These are phyloP conservation scores for Trametes polyzona DNA, from an alignment of 1,284 basidiomycete genomes.

Conservation along the genomic window DNA sequence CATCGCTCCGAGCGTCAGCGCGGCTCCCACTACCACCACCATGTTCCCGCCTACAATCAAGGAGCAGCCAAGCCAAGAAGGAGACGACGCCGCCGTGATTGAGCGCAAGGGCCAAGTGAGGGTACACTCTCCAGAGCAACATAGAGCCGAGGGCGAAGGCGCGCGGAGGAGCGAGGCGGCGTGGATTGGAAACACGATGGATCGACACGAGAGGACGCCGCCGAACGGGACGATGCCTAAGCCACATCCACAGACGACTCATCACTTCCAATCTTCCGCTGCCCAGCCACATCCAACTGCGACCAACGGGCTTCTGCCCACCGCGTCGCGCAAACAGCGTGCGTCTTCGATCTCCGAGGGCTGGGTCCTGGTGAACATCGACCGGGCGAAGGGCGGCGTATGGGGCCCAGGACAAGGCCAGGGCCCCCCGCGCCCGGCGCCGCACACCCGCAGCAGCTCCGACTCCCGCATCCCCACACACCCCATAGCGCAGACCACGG, in stretches of 20 bases:
- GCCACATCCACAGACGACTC: neutral
- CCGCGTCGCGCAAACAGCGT: conserved; percentile 7
- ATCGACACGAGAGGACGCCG: conserved; percentile 1
- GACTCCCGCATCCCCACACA: conserved; percentile 29
- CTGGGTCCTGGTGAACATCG: conserved; percentile 71
- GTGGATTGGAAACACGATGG: conserved; percentile 20
- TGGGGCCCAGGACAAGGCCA: conserved; percentile 5
- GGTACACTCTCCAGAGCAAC: conserved; percentile 26
- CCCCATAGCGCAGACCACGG: conserved; percentile 18
- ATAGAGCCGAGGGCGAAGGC: conserved; percentile 24
- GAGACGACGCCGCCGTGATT: conserved; percentile 23
- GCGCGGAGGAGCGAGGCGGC: conserved; percentile 34
- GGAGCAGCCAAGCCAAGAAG: conserved; percentile 33
- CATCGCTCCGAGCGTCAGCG: conserved; percentile 5
- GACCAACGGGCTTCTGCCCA: conserved; percentile 9
- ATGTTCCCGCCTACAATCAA: conserved; percentile 33
- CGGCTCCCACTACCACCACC: conserved; percentile 16
- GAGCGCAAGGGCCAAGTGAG: conserved; percentile 28
- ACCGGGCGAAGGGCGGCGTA: conserved; percentile 29
- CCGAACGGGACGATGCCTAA: conserved; percentile 12
- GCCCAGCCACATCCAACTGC: neutral
- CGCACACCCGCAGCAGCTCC: conserved; percentile 32
- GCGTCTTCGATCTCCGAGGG: conserved; percentile 34
- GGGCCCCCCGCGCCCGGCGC: conserved; percentile 9
- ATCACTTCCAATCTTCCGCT: neutral